Base-by-base conservation (phyloP, 2,329 filamentous ascomycete genomes). In the Nemania abortiva region DNA sequence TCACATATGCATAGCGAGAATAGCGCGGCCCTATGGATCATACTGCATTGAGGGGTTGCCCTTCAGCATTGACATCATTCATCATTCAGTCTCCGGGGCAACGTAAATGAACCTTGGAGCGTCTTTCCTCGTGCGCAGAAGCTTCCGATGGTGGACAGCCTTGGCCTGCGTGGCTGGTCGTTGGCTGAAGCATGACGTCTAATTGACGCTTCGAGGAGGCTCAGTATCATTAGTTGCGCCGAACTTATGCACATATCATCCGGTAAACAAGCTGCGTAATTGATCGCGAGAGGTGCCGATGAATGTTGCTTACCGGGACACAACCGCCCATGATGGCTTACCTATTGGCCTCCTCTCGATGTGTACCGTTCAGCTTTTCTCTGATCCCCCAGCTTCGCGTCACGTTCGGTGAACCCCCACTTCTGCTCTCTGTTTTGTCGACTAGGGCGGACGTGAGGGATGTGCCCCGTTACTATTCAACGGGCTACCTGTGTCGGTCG, bases 151-250 rank as follows among this genome's bases (percentile, higher is more conserved):
- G 15, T 59, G 55, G 49, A 34, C 27, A 53, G 24, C 68, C 73
- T 75, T 74, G 71, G 74, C 70, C 73, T 75, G 66, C 74, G 75
- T 74, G 66, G 53, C 52, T 57, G n/a, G 22, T 20, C 63, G 65
- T 68, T 63, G 66, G 62, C 69, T 53, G 70, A 58, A 49, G 59
- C 60, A 49, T 63, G 53, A 63, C 63, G 68, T 66, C 63, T 54
- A 70, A 50, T 60, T 61, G 64, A 59, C 20, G 20, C 37, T 68
- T 66, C 52, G 56, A 63, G 67, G 62, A 73, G 66, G 39, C 67
- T 69, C 68, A 74, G 63, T 10, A 47, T 29, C 42, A 62, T 42
- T 49, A 53, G 13, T 59, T 67, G 15, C 45, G 54, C 71, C 31
- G 39, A 58, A 66, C 64, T 59, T 18, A 59, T 63, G 64, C 66